Base-by-base conservation (phyloP, 73 alveolate species). In the Uronychia binucleata region DNA sequence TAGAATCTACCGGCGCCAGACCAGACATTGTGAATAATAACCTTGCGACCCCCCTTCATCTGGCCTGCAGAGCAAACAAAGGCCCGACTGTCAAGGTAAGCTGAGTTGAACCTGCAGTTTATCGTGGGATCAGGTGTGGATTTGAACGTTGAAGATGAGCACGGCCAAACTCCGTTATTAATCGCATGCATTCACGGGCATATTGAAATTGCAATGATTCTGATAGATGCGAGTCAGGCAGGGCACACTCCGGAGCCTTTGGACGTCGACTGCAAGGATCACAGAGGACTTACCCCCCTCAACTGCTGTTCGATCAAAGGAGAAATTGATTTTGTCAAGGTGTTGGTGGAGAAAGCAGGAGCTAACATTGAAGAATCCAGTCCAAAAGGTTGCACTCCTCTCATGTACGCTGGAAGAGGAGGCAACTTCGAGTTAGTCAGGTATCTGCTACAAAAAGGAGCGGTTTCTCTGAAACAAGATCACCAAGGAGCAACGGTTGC, bases 341-440 rank as follows among this genome's bases (percentile, higher is more conserved):
- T 88, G 30, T 57, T 88, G 28, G 26, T 83, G 13, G 88, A 82
- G 31, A 77, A 74, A 60, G 94, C 86, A 8, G 76, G 77, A 27
- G 91, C 94, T 8, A 88, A 78, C 27, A 60, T 88, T 26, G 94
- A 88, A n/a, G 88, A 58, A 30, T 32, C 91, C 0, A 79, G 88
- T 25, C 94, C 94, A 0, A 88, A 84, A 58, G 94, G 94, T 0
- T 83, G 91, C 31, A 88, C 94, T 59, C 86, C 94, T 0, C 76
- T 88, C 13, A 75, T 88, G 26, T 88, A 88, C 57, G 91, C 91
- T 0, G 91, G 88, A 31, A 28, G 94, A 77, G 94, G 91, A 0
- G 94, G 94, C 8, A 77, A 76, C 34, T 59, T 27, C 28, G 89
- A 84, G 27, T 59, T 88, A 13, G 91, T 88, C 0, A 59, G 81